phyloP scores from a whole-genome alignment of 306 rosid species.

The Leucaena leucocephala region DNA sequence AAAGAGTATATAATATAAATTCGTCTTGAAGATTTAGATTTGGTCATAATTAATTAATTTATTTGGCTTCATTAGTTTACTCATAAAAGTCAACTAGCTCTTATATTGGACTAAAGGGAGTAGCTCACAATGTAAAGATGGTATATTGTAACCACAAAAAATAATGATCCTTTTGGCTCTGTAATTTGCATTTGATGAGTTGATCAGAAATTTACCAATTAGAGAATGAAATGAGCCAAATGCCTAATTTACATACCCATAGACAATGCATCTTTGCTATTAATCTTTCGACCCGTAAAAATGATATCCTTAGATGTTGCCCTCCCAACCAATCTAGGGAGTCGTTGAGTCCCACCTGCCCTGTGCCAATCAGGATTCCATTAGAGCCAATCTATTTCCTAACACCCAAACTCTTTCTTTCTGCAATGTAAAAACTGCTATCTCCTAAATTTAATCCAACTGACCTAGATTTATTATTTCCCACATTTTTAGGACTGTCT shows the following conservation, averaged over 20 bases:
- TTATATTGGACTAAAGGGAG: no score
- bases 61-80: no score
- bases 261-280: conserved; percentile 72
- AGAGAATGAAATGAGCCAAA: conserved; percentile 14
- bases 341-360: conserved; percentile 92
- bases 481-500: background rate
- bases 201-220: conserved; percentile 15
- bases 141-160: background rate
- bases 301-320: conserved; percentile 86
- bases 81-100: no score
- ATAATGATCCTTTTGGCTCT: background rate
- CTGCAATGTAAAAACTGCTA: background rate
- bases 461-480: conserved; percentile 4
- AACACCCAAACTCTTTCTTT: conserved; percentile 1
- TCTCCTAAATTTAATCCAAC: background rate
- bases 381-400: conserved; percentile 31
- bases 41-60: no score
- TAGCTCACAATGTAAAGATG: background rate
- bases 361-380: conserved; percentile 53
- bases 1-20: no score
- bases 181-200: conserved; percentile 1
- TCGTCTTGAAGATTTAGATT: no score
- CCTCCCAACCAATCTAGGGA: conserved; percentile 87
- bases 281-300: conserved; percentile 75
- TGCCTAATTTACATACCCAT: conserved; percentile 57